Base-by-base conservation (phyloP, 1,284 basidiomycete genomes). In the Tausonia pullulans region DNA sequence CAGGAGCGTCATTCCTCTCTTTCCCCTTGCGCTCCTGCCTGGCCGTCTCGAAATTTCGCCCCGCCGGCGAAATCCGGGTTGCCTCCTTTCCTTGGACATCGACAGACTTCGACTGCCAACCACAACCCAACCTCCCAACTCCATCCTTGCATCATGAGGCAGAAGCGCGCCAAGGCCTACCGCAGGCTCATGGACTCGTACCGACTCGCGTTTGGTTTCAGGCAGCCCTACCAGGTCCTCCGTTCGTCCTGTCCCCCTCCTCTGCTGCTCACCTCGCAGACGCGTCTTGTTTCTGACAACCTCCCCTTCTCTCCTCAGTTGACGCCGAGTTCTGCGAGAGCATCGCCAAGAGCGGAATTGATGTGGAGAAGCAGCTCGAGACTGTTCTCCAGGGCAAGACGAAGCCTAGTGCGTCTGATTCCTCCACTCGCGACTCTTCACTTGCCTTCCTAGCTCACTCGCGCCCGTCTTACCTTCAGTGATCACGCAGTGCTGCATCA, bases 401-500 rank as follows among this genome's bases (percentile, higher is more conserved):
- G 67, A 96, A 95, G 77, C 88, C 86, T 44, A 95, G 93, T 96
- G 74, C 78, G 90, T 67, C 27, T 61, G 40, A 67, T 52, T 41
- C 43, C 62, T 43, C 46, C 46, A 54, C 57, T 67, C 51, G 44
- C 58, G 6, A n/a, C 27, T 11, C 27, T 45, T 54, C 13, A 40
- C 41, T 4, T 13, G 40, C 54, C 40, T 56, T 44, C 5, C 40
- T 50, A 27, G 7, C 9, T 27, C 39, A 4, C 8, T 46, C n/a
- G 11, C 13, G 14, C 41, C 27, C 27, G 40, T 39, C 48, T 27
- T 45, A 11, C 49, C n/a, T 14, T 67, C 73, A 95, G 92, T 97
- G 92, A 95, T 97, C 74, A 95, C 93, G 0, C 93, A 96, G 74
- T 97, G 93, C 74, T 92, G 87, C 73, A 89, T 97, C 61, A 85